Evolutionary conservation across 306 rosid species (phyloP).

Genomic region (Vigna nakashimae): DNA sequence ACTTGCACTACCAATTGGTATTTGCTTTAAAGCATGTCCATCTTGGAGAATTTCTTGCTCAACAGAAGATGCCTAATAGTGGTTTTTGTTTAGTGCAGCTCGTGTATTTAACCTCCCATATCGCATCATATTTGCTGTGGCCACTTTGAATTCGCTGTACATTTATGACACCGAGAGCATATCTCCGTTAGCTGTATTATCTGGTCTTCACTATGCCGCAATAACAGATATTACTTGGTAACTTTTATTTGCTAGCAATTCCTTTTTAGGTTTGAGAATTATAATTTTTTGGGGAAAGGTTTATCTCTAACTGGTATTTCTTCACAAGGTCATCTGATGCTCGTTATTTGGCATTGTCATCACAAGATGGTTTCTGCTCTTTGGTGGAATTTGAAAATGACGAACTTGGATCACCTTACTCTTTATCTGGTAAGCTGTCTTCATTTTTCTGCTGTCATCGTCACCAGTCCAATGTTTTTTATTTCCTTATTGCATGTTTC

Average conservation of each 20-base stretch:
- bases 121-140: slow-evolving; percentile 86
- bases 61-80: slow-evolving; percentile 27
- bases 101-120: slow-evolving; percentile 84
- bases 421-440: slow-evolving; percentile 55
- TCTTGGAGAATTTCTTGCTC: slow-evolving; percentile 28
- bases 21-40: slow-evolving; percentile 22
- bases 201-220: slow-evolving; percentile 95
- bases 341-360: slow-evolving; percentile 79
- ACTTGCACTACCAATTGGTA: slow-evolving; percentile 18
- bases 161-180: slow-evolving; percentile 83
- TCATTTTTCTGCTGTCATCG: slow-evolving; percentile 13
- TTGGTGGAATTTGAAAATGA: slow-evolving; percentile 79
- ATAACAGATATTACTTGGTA: slow-evolving; percentile 93
- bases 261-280: slow-evolving; percentile 38
- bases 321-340: slow-evolving; percentile 85
- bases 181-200: slow-evolving; percentile 76
- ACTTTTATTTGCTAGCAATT: slow-evolving; percentile 34
- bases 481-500: slow-evolving; percentile 11
- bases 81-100: slow-evolving; percentile 58
- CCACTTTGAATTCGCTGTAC: slow-evolving; percentile 87
- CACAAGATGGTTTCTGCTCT: slow-evolving; percentile 96
- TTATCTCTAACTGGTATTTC: slow-evolving; percentile 42
- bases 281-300: slow-evolving; percentile 26
- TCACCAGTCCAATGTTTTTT: slow-evolving; percentile 8
- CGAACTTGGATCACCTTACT: slow-evolving; percentile 79